A percentile compares a stretch with the other conserved stretches of the same genome.
Evolutionary conservation across 2,329 filamentous ascomycete species (phyloP).

Genomic region (Diaporthe sp.): DNA sequence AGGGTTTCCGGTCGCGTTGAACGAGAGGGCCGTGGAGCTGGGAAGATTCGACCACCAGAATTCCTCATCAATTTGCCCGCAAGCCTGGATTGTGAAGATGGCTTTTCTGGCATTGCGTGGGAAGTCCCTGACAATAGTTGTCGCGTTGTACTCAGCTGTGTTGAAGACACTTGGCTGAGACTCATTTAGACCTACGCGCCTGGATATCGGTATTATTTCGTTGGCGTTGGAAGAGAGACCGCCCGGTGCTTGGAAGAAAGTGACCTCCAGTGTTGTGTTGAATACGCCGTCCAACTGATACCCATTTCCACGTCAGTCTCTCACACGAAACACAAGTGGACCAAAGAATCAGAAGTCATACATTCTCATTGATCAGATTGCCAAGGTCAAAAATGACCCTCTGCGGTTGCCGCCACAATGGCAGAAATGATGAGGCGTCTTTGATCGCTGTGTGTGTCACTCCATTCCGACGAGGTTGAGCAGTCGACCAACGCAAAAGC

Average conservation of each 20-base stretch:
- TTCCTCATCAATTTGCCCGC: constrained; percentile 82
- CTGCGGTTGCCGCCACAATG: constrained; percentile 77
- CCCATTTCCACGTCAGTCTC: constrained; percentile 47
- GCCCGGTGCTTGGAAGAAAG: constrained; percentile 70
- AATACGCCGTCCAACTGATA: constrained; percentile 79
- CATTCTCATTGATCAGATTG: constrained; percentile 69
- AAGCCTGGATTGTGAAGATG: constrained; percentile 81
- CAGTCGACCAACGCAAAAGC: constrained; percentile 85
- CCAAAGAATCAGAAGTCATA: neutral
- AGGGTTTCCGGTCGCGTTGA: constrained; percentile 67
- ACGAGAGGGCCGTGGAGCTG: constrained; percentile 70
- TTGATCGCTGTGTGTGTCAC: constrained; percentile 86
- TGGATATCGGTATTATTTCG: constrained; percentile 76
- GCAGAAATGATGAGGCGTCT: constrained; percentile 80
- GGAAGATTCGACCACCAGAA: constrained; percentile 89
- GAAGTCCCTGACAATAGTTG: constrained; percentile 66
- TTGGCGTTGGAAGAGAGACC: constrained; percentile 66
- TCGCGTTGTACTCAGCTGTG: constrained; percentile 74
- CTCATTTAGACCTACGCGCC: constrained; percentile 59
- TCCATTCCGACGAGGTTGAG: constrained; percentile 75
- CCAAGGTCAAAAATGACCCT: constrained; percentile 85
- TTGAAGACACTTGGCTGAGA: constrained; percentile 74
- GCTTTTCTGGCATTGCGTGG: constrained; percentile 78
- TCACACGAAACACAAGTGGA: neutral
- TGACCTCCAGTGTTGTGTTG: constrained; percentile 81